Percentiles rank a stretch among this genome's conserved stretches.
Evolutionary conservation across 345 rosid species (phyloP).

Genomic region (Mercurialis annua): DNA sequence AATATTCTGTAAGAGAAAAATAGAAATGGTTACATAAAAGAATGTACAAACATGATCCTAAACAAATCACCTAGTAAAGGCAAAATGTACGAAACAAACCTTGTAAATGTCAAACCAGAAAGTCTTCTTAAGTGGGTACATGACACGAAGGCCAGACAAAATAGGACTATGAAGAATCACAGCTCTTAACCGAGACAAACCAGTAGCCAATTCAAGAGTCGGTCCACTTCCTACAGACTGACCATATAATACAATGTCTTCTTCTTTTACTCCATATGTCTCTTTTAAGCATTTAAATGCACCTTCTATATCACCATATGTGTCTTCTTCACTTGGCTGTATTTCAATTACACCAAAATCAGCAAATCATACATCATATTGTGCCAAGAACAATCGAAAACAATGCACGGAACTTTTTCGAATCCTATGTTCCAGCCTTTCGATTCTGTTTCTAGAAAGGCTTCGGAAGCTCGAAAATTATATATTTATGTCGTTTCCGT

Average conservation of each 20-base stretch:
- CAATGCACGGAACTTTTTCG: no score
- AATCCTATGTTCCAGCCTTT: no score
- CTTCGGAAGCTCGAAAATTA: no score
- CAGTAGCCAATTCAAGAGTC: constrained; percentile 63
- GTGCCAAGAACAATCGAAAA: no score
- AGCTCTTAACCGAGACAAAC: constrained; percentile 62
- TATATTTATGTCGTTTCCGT: no score
- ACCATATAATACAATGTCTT: constrained; percentile 73
- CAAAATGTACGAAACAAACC: constrained; percentile 34
- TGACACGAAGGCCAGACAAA: constrained; percentile 80
- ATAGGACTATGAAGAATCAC: constrained; percentile 81
- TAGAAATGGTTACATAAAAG: not conserved
- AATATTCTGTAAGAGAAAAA: constrained; percentile 51
- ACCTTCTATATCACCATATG: constrained; percentile 88
- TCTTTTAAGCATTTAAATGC: constrained; percentile 66
- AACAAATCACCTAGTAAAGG: not conserved
- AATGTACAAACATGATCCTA: not conserved
- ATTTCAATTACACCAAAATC: not conserved
- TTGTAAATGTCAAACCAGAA: constrained; percentile 86
- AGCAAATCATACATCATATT: not conserved
- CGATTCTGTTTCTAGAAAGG: no score
- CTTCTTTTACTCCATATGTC: constrained; percentile 54
- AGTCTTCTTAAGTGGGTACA: constrained; percentile 73
- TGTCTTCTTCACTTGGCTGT: constrained; percentile 83
- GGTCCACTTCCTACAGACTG: constrained; percentile 96